Conservation (phyloP, 2,329 filamentous ascomycete species). For the Thielaviopsis musarum region DNA sequence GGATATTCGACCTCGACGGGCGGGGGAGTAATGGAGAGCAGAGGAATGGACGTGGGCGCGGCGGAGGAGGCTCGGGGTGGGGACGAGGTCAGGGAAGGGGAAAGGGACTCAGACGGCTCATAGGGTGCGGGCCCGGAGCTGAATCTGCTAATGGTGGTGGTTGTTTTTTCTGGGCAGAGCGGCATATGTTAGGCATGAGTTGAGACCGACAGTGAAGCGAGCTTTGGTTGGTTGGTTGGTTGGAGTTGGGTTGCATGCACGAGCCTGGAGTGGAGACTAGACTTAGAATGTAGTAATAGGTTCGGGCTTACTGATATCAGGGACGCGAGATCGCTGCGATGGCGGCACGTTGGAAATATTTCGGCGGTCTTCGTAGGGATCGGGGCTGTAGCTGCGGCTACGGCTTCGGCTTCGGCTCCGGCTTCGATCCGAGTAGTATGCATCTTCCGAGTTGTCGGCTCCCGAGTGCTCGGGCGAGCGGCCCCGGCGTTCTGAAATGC, state of each 20-base stretch:
- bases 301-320: constrained; percentile 7
- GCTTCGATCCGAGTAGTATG: constrained; percentile 1
- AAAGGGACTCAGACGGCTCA: not conserved
- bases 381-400: not conserved
- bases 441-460: not conserved
- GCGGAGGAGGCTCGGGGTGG: not conserved
- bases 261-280: not conserved
- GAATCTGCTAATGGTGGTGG: constrained; percentile 3
- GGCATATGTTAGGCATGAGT: constrained; percentile 4
- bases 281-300: not conserved
- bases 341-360: not conserved
- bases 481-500: not conserved
- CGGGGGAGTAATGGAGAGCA: not conserved
- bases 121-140: not conserved
- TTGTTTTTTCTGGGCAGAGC: constrained; percentile 2
- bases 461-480: not conserved
- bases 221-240: not conserved
- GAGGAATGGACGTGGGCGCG: not conserved
- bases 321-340: not conserved
- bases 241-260: not conserved
- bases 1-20: not conserved
- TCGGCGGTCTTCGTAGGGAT: not conserved
- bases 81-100: not conserved
- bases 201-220: not conserved
- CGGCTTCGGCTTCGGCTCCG: constrained; percentile 16